phyloP scores from a whole-genome alignment of 2,329 filamentous ascomycete genomes.

The Ceratocystis destructans region DNA sequence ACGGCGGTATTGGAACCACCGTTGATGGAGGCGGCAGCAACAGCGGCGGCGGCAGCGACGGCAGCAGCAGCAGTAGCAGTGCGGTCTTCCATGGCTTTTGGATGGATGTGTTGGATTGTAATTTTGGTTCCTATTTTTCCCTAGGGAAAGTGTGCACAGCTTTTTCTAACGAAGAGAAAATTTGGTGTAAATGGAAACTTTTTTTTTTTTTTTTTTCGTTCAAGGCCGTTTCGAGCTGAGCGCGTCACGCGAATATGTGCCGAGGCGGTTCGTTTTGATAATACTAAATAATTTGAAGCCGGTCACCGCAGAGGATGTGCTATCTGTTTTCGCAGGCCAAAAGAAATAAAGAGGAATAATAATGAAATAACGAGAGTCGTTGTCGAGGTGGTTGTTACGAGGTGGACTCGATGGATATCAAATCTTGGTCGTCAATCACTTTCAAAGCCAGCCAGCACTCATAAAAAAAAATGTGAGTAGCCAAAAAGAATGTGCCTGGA shows the following conservation, averaged over 20 bases:
- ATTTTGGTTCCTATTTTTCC: background rate
- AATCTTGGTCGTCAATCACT: background rate
- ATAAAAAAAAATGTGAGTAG: background rate
- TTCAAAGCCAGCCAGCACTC: background rate
- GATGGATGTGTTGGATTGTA: background rate
- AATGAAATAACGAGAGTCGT: background rate
- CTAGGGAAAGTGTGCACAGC: background rate
- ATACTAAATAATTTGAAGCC: background rate
- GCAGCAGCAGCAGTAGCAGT: slow-evolving; percentile 1
- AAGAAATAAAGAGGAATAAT: background rate
- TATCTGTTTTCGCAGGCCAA: background rate
- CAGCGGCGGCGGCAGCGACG: slow-evolving; percentile 14
- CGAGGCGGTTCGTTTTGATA: background rate
- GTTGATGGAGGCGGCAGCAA: slow-evolving; percentile 1
- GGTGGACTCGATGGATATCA: slow-evolving; percentile 3
- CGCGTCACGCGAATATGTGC: background rate
- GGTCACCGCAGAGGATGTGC: background rate
- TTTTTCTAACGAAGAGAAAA: background rate
- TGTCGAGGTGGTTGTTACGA: background rate
- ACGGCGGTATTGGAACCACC: slow-evolving; percentile 8
- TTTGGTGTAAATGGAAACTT: background rate
- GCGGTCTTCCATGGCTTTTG: slow-evolving; percentile 16
- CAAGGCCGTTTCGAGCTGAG: background rate
- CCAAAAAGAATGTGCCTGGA: background rate
- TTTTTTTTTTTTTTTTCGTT: background rate